These are phyloP conservation scores for Narthecium ossifragum DNA, from an alignment of 106 monocot genomes.

Conservation along the genomic window DNA sequence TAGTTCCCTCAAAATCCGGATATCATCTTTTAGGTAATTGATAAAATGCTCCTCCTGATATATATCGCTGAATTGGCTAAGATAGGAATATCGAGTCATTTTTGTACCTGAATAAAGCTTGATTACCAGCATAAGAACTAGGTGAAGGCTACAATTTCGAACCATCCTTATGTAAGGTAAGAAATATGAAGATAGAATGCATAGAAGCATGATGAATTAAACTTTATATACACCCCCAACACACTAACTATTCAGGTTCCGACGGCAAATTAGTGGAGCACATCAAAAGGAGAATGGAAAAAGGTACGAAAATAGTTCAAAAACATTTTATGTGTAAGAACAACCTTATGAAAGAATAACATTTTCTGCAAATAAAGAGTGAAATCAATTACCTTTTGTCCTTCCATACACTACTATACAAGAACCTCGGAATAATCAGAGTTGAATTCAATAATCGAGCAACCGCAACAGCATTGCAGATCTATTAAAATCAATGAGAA, in stretches of 20 bases:
- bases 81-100: slow-evolving; percentile 44
- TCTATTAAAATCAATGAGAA: slow-evolving; percentile 29
- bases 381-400: slow-evolving; percentile 53
- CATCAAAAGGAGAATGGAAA: too few species aligned
- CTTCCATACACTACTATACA: slow-evolving; percentile 64
- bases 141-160: too few species aligned
- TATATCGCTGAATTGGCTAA: slow-evolving; percentile 97
- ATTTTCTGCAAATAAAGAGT: too few species aligned
- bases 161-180: not conserved
- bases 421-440: slow-evolving; percentile 65
- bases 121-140: too few species aligned
- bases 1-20: slow-evolving; percentile 83
- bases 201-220: not conserved
- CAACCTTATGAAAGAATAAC: too few species aligned
- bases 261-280: too few species aligned
- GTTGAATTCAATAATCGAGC: slow-evolving; percentile 70
- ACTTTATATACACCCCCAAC: not conserved
- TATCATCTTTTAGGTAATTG: slow-evolving; percentile 64
- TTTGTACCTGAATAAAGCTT: not conserved
- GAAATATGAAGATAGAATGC: not conserved
- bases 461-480: slow-evolving; percentile 81
- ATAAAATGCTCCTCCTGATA: slow-evolving; percentile 96
- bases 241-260: not conserved
- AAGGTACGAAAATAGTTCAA: too few species aligned
- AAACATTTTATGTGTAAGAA: too few species aligned